These are phyloP conservation scores for Neurospora sp. DNA, from an alignment of 495 filamentous ascomycete genomes.

Conservation along the genomic window DNA sequence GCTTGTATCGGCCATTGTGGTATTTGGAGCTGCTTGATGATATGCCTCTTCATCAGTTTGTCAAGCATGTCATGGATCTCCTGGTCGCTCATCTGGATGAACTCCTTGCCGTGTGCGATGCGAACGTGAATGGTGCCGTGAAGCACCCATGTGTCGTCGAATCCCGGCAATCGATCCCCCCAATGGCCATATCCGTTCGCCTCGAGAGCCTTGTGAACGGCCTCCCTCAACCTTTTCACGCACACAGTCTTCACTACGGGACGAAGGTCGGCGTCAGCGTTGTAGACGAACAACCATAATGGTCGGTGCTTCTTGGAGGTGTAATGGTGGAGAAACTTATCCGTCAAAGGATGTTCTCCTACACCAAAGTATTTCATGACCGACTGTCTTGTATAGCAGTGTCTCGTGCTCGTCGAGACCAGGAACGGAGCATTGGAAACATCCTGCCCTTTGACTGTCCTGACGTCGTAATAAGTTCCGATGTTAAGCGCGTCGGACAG, in stretches of 20 bases:
- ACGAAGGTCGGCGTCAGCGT: conserved; percentile 18
- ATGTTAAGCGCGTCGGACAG: neutral
- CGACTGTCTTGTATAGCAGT: neutral
- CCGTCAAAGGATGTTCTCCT: conserved; percentile 24
- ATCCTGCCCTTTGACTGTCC: neutral
- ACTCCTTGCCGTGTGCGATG: conserved; percentile 9
- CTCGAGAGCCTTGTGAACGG: conserved; percentile 46
- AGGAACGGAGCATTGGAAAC: neutral
- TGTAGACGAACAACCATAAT: conserved; percentile 42
- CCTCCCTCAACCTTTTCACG: conserved; percentile 38
- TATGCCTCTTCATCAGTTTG: neutral
- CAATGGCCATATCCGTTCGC: conserved; percentile 44
- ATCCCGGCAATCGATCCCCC: conserved; percentile 27
- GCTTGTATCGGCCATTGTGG: neutral
- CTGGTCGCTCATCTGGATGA: conserved; percentile 2
- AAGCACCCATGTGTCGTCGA: conserved; percentile 2
- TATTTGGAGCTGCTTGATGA: neutral
- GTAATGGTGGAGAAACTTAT: conserved; percentile 19
- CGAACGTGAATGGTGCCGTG: conserved; percentile 20
- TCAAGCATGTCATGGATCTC: neutral
- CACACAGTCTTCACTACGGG: conserved; percentile 45
- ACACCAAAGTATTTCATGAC: conserved; percentile 20
- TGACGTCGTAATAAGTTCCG: neutral
- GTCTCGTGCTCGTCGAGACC: neutral
- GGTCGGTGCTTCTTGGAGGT: conserved; percentile 19